Evolutionary conservation across 2,329 filamentous ascomycete genomes (phyloP), one percentile per base, ranked within the genome.

Genomic region (Colletotrichum abscissum): DNA sequence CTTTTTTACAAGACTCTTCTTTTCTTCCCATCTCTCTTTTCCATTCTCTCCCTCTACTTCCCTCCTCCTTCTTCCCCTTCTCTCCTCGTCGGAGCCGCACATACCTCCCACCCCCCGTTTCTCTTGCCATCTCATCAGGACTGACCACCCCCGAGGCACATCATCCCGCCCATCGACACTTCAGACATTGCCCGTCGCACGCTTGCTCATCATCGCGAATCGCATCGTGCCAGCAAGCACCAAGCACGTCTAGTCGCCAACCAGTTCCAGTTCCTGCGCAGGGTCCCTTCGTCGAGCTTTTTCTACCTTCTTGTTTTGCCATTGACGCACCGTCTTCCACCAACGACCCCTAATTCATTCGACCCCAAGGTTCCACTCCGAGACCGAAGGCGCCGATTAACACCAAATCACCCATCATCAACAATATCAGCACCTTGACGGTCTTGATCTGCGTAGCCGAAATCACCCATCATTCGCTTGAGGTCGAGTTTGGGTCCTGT

Each of bases 331-430:
- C 26, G 83, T 85, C 85, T 16, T 46, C 30, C 58, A 22, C 83
- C 82, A 78, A 81, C 83, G 81, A 81, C 80, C 77, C 82, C 82
- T 84, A 83, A 84, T 85, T 76, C 76, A 78, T 79, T 81, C 79
- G 79, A 78, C 77, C 80, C 79, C 78, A 81, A 80, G 78, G 80
- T 81, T 79, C 70, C 42, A 55, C 33, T n/a, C 30, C 58, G 59
- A 69, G 59, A 72, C 69, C 65, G 7, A 55, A 54, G 54, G 54
- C 54, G 58, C 38, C 42, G 59, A 69, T 56, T 35, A 49, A 26
- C 42, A 69, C 14, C 38, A 42, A 42, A 16, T 42, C 38, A 42
- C 38, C 38, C 38, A 42, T 42, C 38, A 26, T 35, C 33, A 42
- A 16, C 77, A 35, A 81, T 79, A 78, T 80, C 77, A 77, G 78